These are phyloP conservation scores for Escallonia herrerae DNA, from an alignment of 129 eudicot species.

Conservation along the genomic window DNA sequence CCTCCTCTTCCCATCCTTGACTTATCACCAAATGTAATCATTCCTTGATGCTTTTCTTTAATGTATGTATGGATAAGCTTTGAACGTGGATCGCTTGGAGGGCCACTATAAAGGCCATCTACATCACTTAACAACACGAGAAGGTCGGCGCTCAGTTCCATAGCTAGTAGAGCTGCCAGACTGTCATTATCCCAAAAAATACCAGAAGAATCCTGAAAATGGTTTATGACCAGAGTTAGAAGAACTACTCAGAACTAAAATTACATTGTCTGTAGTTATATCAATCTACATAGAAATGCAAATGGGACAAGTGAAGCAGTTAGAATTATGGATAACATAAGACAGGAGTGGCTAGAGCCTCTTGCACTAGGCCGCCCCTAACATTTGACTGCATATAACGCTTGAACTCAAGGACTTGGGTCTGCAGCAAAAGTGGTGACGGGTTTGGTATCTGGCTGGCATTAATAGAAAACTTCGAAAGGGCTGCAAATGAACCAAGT, in stretches of 20 bases:
- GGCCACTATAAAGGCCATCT: constrained; percentile 89
- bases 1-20: constrained; percentile 97
- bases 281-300: too few relatives aligned
- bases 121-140: constrained; percentile 90
- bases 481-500: too few relatives aligned
- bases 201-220: constrained; percentile 77
- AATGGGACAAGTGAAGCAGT: too few relatives aligned
- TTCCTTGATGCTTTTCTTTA: constrained; percentile 63
- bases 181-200: constrained; percentile 98
- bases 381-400: too few relatives aligned
- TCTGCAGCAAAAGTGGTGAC: too few relatives aligned
- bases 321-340: too few relatives aligned
- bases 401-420: too few relatives aligned
- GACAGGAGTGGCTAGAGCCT: too few relatives aligned
- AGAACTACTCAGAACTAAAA: not conserved
- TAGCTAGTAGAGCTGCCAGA: constrained; percentile 75
- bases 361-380: too few relatives aligned
- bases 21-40: constrained; percentile 82
- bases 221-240: not conserved
- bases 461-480: too few relatives aligned
- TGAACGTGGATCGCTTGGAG: constrained; percentile 85
- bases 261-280: too few relatives aligned
- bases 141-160: constrained; percentile 84
- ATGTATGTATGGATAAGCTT: constrained; percentile 73
- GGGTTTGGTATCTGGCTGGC: too few relatives aligned